Evolutionary conservation across 352 stramenopile species (phyloP), one percentile per base, ranked within the genome.

Genomic region (Phytopythium oedochilum): DNA sequence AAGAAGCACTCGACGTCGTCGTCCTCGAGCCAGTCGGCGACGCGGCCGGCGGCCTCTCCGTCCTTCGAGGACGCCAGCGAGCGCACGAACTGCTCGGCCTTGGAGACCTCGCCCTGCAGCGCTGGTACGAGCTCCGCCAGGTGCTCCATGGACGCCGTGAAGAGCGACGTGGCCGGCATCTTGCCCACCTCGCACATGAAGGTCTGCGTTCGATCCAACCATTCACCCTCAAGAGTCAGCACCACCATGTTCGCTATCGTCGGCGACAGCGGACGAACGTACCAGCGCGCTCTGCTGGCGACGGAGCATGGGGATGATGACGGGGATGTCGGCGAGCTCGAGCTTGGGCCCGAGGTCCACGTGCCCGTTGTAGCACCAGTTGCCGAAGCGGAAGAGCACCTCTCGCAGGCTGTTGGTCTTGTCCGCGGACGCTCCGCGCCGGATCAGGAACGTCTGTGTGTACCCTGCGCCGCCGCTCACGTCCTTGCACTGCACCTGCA

Each of bases 321-420:
- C 83, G 5, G 93, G 91, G 43, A 98, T 91, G 60, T 98, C 92
- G 0, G 72, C 69, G 20, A 98, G 72, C 48, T 89, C 78, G 36
- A 98, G 72, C 45, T 93, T 92, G 0, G 92, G 80, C 1, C 83
- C 88, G 3, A 98, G 68, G 45, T 98, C 86, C 17, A 98, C 89
- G 58, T 89, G 77, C 2, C 93, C 92, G 55, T 89, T 93, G 81
- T 98, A 98, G 73, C 92, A 98, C 94, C 94, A 98, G 60, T 86
- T 96, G 32, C 94, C 94, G 61, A 98, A 98, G 51, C 92, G 80
- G 62, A 98, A 98, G 29, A 97, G 80, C 44, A 97, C 91, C 49
- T 97, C 87, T n/a, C 89, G 82, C 29, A 96, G 75, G 53, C 71
- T 93, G 17, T 55, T 58, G 35, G 48, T 58, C 31, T 60, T 60